Conservation (phyloP, 2,329 filamentous ascomycete species). For the Orbilia oligospora region DNA sequence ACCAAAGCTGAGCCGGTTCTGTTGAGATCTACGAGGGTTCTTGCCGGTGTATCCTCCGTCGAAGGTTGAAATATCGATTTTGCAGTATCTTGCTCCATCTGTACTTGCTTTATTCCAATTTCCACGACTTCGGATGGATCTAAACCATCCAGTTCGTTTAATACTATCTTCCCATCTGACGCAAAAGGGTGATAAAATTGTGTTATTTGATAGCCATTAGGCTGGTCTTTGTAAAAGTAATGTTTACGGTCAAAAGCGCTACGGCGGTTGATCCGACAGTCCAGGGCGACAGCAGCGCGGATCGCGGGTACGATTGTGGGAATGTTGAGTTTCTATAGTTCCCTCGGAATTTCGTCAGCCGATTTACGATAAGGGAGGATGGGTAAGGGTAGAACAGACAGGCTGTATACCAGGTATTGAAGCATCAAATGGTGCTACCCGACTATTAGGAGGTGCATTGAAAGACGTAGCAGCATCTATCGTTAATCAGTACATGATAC, state of each 20-base stretch:
- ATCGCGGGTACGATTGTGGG: slow-evolving; percentile 90
- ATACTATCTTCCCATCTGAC: slow-evolving; percentile 42
- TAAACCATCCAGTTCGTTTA: slow-evolving; percentile 72
- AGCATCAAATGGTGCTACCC: slow-evolving; percentile 88
- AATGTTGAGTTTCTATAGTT: slow-evolving; percentile 76
- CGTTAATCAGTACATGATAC: background rate
- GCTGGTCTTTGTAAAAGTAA: slow-evolving; percentile 99
- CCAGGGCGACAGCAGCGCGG: slow-evolving; percentile 85
- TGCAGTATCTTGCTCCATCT: slow-evolving; percentile 83
- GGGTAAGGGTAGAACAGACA: slow-evolving; percentile 65
- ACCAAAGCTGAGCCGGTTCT: slow-evolving; percentile 90
- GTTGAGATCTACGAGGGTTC: slow-evolving; percentile 86
- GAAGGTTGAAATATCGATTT: slow-evolving; percentile 72
- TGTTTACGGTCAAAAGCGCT: slow-evolving; percentile 96
- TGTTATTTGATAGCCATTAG: slow-evolving; percentile 95
- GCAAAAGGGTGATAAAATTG: slow-evolving; percentile 87
- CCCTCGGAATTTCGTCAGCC: slow-evolving; percentile 77
- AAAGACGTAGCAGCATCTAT: slow-evolving; percentile 73
- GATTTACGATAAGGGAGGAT: slow-evolving; percentile 70
- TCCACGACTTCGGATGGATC: slow-evolving; percentile 71
- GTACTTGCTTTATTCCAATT: slow-evolving; percentile 91
- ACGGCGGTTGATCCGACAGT: slow-evolving; percentile 80
- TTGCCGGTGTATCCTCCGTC: slow-evolving; percentile 73
- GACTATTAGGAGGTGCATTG: slow-evolving; percentile 82
- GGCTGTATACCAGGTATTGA: slow-evolving; percentile 92